Evolutionary conservation across 2,329 filamentous ascomycete species (phyloP).

Genomic region (Thelonectria discophora): DNA sequence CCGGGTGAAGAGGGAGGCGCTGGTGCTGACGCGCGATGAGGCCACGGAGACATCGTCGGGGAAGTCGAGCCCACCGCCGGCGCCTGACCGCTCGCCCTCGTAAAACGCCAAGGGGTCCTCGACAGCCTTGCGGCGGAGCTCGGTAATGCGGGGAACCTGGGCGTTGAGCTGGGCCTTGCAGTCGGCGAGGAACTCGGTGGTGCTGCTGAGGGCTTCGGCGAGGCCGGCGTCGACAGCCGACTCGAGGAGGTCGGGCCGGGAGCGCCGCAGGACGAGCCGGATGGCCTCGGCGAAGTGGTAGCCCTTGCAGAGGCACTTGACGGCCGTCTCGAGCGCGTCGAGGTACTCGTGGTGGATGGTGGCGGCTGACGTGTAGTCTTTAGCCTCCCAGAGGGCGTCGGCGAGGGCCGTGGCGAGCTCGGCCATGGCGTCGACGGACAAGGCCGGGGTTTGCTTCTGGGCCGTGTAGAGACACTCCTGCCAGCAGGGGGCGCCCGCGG

Average conservation of each 20-base stretch:
- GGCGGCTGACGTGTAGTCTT: constrained; percentile 83
- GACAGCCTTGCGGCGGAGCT: constrained; percentile 81
- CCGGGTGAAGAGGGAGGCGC: constrained; percentile 88
- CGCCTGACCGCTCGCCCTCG: constrained; percentile 73
- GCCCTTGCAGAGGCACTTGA: constrained; percentile 84
- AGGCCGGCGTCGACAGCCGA: constrained; percentile 80
- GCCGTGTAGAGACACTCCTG: constrained; percentile 88
- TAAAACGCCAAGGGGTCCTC: constrained; percentile 90
- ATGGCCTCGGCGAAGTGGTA: constrained; percentile 91
- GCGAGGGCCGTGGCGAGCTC: constrained; percentile 79
- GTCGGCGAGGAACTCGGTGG: constrained; percentile 91
- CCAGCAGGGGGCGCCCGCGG: constrained; percentile 81
- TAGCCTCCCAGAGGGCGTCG: constrained; percentile 81
- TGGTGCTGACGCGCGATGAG: constrained; percentile 79
- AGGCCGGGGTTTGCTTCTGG: constrained; percentile 68
- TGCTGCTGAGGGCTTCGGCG: constrained; percentile 80
- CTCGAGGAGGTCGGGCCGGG: constrained; percentile 68
- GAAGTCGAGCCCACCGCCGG: constrained; percentile 72
- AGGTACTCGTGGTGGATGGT: constrained; percentile 86
- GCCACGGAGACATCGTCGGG: constrained; percentile 94
- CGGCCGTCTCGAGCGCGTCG: constrained; percentile 72
- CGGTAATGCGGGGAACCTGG: constrained; percentile 85
- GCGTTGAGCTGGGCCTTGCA: constrained; percentile 86
- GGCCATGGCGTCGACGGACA: constrained; percentile 67
- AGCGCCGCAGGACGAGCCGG: constrained; percentile 72